Evolutionary conservation across 352 stramenopile genomes (phyloP), one percentile per base, ranked within the genome.

Genomic region (Globisporangium emineosum): DNA sequence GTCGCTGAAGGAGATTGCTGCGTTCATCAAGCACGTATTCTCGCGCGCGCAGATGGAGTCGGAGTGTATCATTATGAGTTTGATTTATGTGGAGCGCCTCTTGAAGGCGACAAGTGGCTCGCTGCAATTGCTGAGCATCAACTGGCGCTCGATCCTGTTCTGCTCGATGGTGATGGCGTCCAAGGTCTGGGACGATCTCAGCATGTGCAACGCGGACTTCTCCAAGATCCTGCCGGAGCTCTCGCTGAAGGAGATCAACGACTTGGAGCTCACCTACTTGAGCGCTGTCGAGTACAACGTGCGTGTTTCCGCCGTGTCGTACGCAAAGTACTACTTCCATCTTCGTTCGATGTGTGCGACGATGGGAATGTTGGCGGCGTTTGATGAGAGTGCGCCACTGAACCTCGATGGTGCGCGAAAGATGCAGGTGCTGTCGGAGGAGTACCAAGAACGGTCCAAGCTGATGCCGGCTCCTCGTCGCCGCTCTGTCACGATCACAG

Each of bases 131-230:
- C 81, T 71, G 19, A 68, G 81, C 2, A 68, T 73, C 59, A 99
- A 98, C 76, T 99, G 96, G 96, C 87, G 92, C 59, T 94, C 91
- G 12, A 78, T 98, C 30, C 70, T 99, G 1, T 98, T 98, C 67
- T 96, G 89, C 54, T 97, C 89, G 13, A 98, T 99, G 94, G 89
- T 99, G 32, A 93, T 99, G 75, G 87, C 93, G 0, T 98, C 88
- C 12, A 99, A 99, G 70, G 96, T 99, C 29, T 99, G 96, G 95
- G 96, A 99, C 70, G 96, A 99, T 68, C 72, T 98, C 30, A 97
- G 80, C 71, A 99, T 99, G 96, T 98, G 93, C 77, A 99, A 99
- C 72, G 90, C 86, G 15, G 96, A 99, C 75, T 99, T 99, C 65
- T 94, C 81, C 62, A 97, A 98, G 74, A 90, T 98, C 56, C 95